Percentiles rank a stretch among this genome's conserved stretches.
Conservation (phyloP, 129 eudicot species). For the Saposhnikovia divaricata region DNA sequence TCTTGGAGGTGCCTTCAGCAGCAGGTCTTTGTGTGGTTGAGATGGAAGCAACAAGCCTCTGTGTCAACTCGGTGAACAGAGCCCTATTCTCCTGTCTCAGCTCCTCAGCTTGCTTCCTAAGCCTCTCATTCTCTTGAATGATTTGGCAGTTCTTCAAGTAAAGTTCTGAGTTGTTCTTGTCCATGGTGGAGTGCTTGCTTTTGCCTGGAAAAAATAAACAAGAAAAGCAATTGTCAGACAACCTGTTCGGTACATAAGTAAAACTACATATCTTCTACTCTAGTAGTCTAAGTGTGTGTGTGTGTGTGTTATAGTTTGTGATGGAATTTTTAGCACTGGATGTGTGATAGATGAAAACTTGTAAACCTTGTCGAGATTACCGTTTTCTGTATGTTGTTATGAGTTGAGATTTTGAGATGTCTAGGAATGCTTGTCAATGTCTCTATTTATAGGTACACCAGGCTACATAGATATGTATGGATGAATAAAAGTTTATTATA, state of each 20-base stretch:
- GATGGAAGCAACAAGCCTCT: conserved; percentile 28
- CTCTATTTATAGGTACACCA: background rate
- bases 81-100: conserved; percentile 63
- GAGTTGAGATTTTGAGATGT: background rate
- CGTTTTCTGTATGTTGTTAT: background rate
- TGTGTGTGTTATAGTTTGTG: background rate
- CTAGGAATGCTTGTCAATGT: background rate
- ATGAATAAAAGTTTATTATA: background rate
- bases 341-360: background rate
- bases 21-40: conserved; percentile 10
- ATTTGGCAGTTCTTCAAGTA: conserved; percentile 39
- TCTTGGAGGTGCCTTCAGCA: conserved; percentile 2
- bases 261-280: background rate
- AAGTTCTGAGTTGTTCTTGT: conserved; percentile 19
- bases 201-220: conserved; percentile 17
- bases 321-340: background rate
- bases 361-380: background rate
- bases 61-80: conserved; percentile 39
- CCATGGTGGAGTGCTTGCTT: conserved; percentile 31
- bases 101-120: conserved; percentile 45
- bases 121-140: conserved; percentile 54
- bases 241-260: background rate
- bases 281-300: background rate
- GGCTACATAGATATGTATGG: conserved; percentile 1
- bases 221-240: background rate